Evolutionary conservation across 768 basidiomycete species (phyloP).

Genomic region (Pisolithus marmoratus): DNA sequence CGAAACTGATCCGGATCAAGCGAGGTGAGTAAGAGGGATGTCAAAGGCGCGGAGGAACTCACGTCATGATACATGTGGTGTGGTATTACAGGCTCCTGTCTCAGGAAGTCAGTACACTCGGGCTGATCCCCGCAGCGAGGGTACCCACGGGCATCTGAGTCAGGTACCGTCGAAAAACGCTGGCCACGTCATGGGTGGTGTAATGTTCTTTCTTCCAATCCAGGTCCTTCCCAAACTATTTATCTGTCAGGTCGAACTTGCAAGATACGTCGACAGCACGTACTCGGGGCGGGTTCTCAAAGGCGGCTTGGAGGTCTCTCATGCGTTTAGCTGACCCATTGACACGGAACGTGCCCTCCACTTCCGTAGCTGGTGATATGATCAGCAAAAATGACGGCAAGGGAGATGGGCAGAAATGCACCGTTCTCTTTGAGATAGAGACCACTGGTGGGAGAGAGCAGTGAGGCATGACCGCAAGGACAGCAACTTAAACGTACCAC

Average conservation of each 20-base stretch:
- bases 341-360: constrained; percentile 91
- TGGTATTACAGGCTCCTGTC: constrained; percentile 92
- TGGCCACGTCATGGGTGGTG: constrained; percentile 96
- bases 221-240: constrained; percentile 86
- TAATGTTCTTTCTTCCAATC: constrained; percentile 85
- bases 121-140: constrained; percentile 1
- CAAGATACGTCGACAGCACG: constrained; percentile 13
- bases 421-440: constrained; percentile 93
- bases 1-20: constrained; percentile 52
- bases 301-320: constrained; percentile 88
- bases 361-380: constrained; percentile 64
- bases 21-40: constrained; percentile 9
- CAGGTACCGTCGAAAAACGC: constrained; percentile 91
- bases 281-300: constrained; percentile 86
- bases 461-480: constrained; percentile 1
- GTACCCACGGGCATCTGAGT: constrained; percentile 90
- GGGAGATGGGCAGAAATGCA: constrained; percentile 25
- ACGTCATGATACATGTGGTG: constrained; percentile 83
- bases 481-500: constrained; percentile 52
- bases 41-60: constrained; percentile 29
- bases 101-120: constrained; percentile 6
- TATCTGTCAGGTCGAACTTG: neutral
- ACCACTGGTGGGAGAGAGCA: constrained; percentile 46
- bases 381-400: neutral
- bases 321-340: constrained; percentile 94